Percentiles rank a stretch among this genome's conserved stretches.
Evolutionary conservation across 345 rosid genomes (phyloP).

Genomic region (Citrus sinensis): DNA sequence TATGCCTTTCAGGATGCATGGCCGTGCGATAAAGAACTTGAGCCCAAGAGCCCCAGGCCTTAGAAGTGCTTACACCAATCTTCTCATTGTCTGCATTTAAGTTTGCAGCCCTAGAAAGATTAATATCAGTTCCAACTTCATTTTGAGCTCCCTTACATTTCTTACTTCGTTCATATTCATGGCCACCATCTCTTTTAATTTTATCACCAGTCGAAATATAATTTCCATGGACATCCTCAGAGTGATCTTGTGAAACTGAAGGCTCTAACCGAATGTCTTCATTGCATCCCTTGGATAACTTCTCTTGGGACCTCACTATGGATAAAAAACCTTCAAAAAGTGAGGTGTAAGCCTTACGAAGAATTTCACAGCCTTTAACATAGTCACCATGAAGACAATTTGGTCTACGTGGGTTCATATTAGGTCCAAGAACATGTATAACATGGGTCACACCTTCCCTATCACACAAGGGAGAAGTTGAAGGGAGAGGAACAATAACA

Average conservation of each 20-base stretch:
- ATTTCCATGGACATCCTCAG: slow-evolving; percentile 13
- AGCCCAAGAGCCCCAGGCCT: slow-evolving; percentile 74
- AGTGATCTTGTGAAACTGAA: slow-evolving; percentile 18
- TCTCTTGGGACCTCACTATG: slow-evolving; percentile 33
- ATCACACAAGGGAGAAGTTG: slow-evolving; percentile 58
- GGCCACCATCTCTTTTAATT: slow-evolving; percentile 36
- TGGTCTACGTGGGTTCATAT: slow-evolving; percentile 90
- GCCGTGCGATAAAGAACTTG: slow-evolving; percentile 71
- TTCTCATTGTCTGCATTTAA: slow-evolving; percentile 21
- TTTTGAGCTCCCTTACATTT: slow-evolving; percentile 45
- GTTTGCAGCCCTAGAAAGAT: slow-evolving; percentile 21
- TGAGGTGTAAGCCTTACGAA: slow-evolving; percentile 61
- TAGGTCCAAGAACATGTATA: slow-evolving; percentile 97
- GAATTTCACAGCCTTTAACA: slow-evolving; percentile 68
- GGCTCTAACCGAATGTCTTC: slow-evolving; percentile 16
- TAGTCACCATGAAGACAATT: slow-evolving; percentile 69
- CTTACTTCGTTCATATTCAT: slow-evolving; percentile 43
- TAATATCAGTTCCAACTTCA: slow-evolving; percentile 18
- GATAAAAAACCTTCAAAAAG: slow-evolving; percentile 78
- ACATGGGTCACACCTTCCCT: slow-evolving; percentile 83
- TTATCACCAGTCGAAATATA: slow-evolving; percentile 24
- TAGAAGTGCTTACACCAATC: slow-evolving; percentile 24
- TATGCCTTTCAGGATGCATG: slow-evolving; percentile 68
- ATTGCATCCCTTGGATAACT: slow-evolving; percentile 24
- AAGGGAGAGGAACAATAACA: slow-evolving; percentile 78